These are phyloP conservation scores for Boletus patriciae DNA, from an alignment of 768 basidiomycete species.

Conservation along the genomic window DNA sequence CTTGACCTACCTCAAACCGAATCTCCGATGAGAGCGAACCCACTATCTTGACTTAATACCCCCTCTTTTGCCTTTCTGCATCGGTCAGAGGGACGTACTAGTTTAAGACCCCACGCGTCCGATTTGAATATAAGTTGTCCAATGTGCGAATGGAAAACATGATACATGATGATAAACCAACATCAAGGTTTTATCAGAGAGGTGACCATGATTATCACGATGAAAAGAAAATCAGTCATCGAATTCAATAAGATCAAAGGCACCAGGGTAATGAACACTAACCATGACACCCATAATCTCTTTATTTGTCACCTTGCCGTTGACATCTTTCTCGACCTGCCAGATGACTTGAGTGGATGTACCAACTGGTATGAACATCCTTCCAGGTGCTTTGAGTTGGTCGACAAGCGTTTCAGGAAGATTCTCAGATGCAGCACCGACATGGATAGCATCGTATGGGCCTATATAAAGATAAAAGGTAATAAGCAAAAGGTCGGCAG, in stretches of 20 bases:
- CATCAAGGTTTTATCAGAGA: neutral
- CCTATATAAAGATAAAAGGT: constrained; percentile 35
- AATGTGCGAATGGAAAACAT: neutral
- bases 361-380: constrained; percentile 95
- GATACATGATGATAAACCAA: neutral
- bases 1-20: neutral
- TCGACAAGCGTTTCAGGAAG: constrained; percentile 71
- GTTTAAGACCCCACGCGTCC: neutral
- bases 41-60: constrained; percentile 12
- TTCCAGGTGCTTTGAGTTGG: constrained; percentile 72
- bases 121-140: neutral
- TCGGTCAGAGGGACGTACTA: constrained; percentile 77
- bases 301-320: constrained; percentile 63
- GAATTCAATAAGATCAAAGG: constrained; percentile 12
- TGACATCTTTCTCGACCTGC: constrained; percentile 74
- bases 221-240: constrained; percentile 7
- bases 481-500: neutral
- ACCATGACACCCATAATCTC: constrained; percentile 83
- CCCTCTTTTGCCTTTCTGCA: constrained; percentile 41
- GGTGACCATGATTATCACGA: neutral
- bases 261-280: constrained; percentile 26
- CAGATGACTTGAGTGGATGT: constrained; percentile 56
- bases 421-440: constrained; percentile 85
- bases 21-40: neutral
- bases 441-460: constrained; percentile 86